phyloP scores from a whole-genome alignment of 169 alveolate genomes.

The Fabrea salina region DNA sequence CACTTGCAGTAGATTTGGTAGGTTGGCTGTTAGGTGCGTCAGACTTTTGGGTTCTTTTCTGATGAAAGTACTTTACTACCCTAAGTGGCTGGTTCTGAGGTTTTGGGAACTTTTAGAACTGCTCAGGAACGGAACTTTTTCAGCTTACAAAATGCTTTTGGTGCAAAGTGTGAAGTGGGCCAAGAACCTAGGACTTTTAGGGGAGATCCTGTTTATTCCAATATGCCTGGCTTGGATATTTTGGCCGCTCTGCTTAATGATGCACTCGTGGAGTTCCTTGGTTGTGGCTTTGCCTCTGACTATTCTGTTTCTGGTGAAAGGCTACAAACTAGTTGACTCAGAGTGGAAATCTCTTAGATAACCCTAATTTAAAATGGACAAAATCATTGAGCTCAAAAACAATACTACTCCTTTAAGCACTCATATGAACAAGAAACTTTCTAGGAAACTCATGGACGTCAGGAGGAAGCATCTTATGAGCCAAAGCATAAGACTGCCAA shows the following conservation, averaged over 20 bases:
- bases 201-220: conserved; percentile 12
- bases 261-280: not conserved
- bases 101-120: not conserved
- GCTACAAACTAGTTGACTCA: too few relatives aligned
- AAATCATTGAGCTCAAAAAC: too few relatives aligned
- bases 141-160: not conserved
- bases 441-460: too few relatives aligned
- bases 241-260: not conserved
- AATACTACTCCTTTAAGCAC: too few relatives aligned
- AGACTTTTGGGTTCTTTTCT: too few relatives aligned
- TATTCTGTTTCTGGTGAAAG: not conserved
- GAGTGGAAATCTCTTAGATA: too few relatives aligned
- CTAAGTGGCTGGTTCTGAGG: not conserved
- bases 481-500: too few relatives aligned
- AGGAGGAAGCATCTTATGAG: too few relatives aligned
- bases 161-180: not conserved
- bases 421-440: too few relatives aligned
- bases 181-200: not conserved
- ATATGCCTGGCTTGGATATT: conserved; percentile 18
- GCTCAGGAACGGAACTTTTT: not conserved
- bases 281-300: not conserved
- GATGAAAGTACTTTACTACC: not conserved
- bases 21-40: too few relatives aligned
- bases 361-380: too few relatives aligned
- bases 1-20: too few relatives aligned